A percentile compares a stretch with the other conserved stretches of the same genome.
Evolutionary conservation across 306 rosid species (phyloP).

Genomic region (Trifolium subterraneum): DNA sequence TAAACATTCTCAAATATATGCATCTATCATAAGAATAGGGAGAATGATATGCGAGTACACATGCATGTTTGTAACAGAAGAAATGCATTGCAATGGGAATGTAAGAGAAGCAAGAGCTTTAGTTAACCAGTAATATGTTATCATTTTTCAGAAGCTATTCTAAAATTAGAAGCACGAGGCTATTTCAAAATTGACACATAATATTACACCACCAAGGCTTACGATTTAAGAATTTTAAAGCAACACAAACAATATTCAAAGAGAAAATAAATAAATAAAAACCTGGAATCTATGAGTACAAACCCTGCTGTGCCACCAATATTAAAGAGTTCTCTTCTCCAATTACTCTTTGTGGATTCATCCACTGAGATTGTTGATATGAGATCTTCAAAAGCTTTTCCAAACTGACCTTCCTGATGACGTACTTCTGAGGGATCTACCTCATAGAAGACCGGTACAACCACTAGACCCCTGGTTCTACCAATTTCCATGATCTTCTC

Average conservation of each 20-base stretch:
- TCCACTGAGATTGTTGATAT: not conserved
- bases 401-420: not conserved
- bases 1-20: too few species aligned
- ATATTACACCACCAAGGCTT: too few species aligned
- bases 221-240: not conserved
- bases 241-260: not conserved
- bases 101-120: too few species aligned
- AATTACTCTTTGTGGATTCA: not conserved
- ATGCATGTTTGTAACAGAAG: too few species aligned
- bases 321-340: not conserved
- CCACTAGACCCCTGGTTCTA: not conserved
- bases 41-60: too few species aligned
- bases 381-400: not conserved
- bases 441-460: slow-evolving; percentile 7
- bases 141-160: too few species aligned
- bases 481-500: slow-evolving; percentile 12
- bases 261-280: not conserved
- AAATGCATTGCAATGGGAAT: too few species aligned
- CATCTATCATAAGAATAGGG: too few species aligned
- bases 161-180: too few species aligned
- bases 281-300: slow-evolving; percentile 1
- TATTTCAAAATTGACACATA: too few species aligned
- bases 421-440: slow-evolving; percentile 23
- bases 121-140: too few species aligned
- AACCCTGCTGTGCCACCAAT: not conserved